Evolutionary conservation across 1,284 basidiomycete species (phyloP), one percentile per base, ranked within the genome.

Genomic region (Erythrobasidium hasegawianum): DNA sequence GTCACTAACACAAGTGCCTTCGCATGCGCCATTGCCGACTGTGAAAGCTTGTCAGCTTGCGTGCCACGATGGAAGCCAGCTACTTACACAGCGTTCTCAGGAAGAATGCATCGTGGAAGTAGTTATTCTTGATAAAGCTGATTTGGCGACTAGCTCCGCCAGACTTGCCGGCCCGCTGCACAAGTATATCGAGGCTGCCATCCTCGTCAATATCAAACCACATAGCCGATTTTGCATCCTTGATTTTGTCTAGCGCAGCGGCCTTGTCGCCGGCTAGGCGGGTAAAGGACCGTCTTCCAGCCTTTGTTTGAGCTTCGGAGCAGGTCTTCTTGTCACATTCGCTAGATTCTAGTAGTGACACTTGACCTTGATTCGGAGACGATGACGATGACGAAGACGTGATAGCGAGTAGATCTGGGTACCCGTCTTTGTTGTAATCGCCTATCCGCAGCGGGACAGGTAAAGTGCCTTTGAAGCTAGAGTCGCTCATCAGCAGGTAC

Each of bases 101-200:
- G 84, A 98, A 98, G 81, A 99, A 99, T 0, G 96, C 94, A 73
- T 99, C 96, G 75, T 94, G 93, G 76, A 96, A 98, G 75, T 93
- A 92, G 78, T 97, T 97, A 77, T 99, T 98, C 78, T 96, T 92
- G 45, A 98, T 81, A 73, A 99, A 97, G 1, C 86, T 78, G 16
- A 93, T 80, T 52, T 68, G 72, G 14, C 78, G 70, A 22, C 72
- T 64, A 0, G 71, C 70, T 2, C 76, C 78, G 7, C 68, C 68
- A 64, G 86, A 84, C 11, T 81, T 78, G 0, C 89, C 90, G 0
- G 86, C 86, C 43, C 94, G 81, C 75, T 97, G 93, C 0, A 98
- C 82, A 77, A 97, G 80, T 43, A 99, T 84, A 77, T 99, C 96
- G 22, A 98, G 81, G 77, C 88, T 75, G 72, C 92, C 93, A 77